Evolutionary conservation across 1,139 yeast species (phyloP).

Genomic region (Zygosaccharomyces sapae): DNA sequence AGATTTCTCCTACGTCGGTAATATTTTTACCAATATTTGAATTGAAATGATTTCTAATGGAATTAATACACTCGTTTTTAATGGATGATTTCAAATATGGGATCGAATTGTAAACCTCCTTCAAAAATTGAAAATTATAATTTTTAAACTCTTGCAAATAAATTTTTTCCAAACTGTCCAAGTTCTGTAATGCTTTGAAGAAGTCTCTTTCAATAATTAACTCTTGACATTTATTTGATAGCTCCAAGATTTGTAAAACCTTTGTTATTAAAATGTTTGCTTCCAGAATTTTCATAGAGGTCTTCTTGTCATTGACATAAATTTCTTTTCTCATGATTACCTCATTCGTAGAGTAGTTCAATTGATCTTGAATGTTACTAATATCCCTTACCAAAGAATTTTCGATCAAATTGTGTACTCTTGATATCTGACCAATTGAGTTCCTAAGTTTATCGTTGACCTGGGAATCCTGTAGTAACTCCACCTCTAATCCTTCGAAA

Average conservation of each 20-base stretch:
- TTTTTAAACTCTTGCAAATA: slow-evolving; percentile 65
- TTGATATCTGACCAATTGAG: slow-evolving; percentile 32
- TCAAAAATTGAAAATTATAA: slow-evolving; percentile 62
- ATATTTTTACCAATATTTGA: slow-evolving; percentile 57
- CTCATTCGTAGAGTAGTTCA: slow-evolving; percentile 61
- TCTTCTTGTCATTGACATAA: slow-evolving; percentile 53
- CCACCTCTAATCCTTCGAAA: slow-evolving; percentile 34
- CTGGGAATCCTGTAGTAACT: slow-evolving; percentile 35
- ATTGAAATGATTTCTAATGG: slow-evolving; percentile 67
- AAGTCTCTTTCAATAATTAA: slow-evolving; percentile 61
- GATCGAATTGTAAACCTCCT: slow-evolving; percentile 64
- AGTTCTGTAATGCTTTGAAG: slow-evolving; percentile 79
- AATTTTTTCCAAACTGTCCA: slow-evolving; percentile 67
- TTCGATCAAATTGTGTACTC: slow-evolving; percentile 30
- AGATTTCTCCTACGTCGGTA: slow-evolving; percentile 53
- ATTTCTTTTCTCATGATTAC: slow-evolving; percentile 57
- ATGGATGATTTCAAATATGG: slow-evolving; percentile 75
- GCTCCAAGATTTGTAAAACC: slow-evolving; percentile 78
- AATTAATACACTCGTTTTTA: slow-evolving; percentile 71
- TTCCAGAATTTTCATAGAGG: slow-evolving; percentile 57
- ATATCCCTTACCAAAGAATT: slow-evolving; percentile 27
- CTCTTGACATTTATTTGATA: slow-evolving; percentile 82
- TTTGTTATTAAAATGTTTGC: slow-evolving; percentile 57
- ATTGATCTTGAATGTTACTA: slow-evolving; percentile 39
- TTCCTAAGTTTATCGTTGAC: slow-evolving; percentile 33